A percentile compares a stretch with the other conserved stretches of the same genome.
These are phyloP conservation scores for Solanum piurae DNA, from an alignment of 257 asterid genomes.

Conservation along the genomic window DNA sequence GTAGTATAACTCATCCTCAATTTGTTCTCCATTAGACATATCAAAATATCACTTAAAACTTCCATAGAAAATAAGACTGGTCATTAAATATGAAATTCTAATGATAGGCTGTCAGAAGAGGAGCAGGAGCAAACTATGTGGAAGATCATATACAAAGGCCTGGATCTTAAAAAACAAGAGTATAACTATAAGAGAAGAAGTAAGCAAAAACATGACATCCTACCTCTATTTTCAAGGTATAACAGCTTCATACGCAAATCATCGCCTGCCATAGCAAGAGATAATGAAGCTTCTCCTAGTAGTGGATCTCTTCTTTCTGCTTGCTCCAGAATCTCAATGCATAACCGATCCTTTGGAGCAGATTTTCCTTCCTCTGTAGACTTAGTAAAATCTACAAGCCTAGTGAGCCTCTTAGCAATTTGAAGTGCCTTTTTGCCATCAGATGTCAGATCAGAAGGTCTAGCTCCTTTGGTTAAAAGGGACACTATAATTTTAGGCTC, in stretches of 20 bases:
- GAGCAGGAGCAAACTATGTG: not conserved
- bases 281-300: slow-evolving; percentile 86
- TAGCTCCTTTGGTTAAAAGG: slow-evolving; percentile 87
- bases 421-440: slow-evolving; percentile 95
- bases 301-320: slow-evolving; percentile 88
- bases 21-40: not conserved
- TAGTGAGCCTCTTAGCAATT: slow-evolving; percentile 81
- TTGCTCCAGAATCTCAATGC: slow-evolving; percentile 94
- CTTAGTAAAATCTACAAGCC: slow-evolving; percentile 52
- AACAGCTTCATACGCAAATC: slow-evolving; percentile 68
- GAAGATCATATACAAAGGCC: not conserved
- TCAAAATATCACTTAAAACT: not conserved
- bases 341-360: slow-evolving; percentile 72
- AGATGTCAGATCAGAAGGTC: slow-evolving; percentile 79
- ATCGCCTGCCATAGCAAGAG: slow-evolving; percentile 97
- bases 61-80: not conserved
- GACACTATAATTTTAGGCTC: slow-evolving; percentile 89
- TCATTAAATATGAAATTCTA: not conserved
- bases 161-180: not conserved
- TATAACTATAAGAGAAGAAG: not conserved
- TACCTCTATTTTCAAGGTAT: slow-evolving; percentile 96
- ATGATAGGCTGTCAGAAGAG: not conserved
- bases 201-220: not conserved
- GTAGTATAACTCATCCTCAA: not conserved
- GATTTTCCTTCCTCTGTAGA: slow-evolving; percentile 62